Evolutionary conservation across 306 rosid species (phyloP), one percentile per base, ranked within the genome.

Genomic region (Castanea crenata): DNA sequence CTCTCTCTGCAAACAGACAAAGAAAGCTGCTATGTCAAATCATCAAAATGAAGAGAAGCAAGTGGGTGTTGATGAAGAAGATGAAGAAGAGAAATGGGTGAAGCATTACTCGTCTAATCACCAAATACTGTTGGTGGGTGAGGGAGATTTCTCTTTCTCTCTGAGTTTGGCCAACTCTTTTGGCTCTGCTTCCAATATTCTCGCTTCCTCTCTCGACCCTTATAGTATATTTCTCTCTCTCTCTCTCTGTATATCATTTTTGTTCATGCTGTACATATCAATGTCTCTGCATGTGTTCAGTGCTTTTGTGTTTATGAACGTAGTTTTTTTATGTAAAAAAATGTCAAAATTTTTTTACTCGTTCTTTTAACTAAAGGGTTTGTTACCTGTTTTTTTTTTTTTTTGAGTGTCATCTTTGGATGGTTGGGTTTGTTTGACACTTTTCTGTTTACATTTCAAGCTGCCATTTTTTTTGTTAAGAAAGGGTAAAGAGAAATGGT

Each of bases 141-240:
- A 87, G 19, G 91, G 91, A n/a, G 93, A 87, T 86, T 90, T 90
- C 79, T 90, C 93, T 6, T 90, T 90, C 73, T 87, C 90, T 1
- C 64, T 78, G 6, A 74, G 69, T 15, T 83, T 90, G 14, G 91
- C 90, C 3, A 78, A 6, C 10, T 61, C 85, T 61, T 90, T 87
- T 76, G 82, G 74, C 58, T 87, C 91, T 2, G 88, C 91, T 32
- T 5, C 76, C 25, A 87, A 85, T 81, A 85, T 87, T 0, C 79
- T 85, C 0, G 86, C 89, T 70, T 46, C 91, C 2, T 90, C 93
- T 29, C 84, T 85, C 25, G 88, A 89, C 38, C 51, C 81, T 7
- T 79, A 73, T 23, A 74, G 78, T 79, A 64, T 13, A 41, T 41
- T 7, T 38, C 46, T 38, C 11, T 35, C 41, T 35, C 32, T 31